Evolutionary conservation across 164 flowering plant species (phyloP).

Genomic region (Berberis vulgaris): DNA sequence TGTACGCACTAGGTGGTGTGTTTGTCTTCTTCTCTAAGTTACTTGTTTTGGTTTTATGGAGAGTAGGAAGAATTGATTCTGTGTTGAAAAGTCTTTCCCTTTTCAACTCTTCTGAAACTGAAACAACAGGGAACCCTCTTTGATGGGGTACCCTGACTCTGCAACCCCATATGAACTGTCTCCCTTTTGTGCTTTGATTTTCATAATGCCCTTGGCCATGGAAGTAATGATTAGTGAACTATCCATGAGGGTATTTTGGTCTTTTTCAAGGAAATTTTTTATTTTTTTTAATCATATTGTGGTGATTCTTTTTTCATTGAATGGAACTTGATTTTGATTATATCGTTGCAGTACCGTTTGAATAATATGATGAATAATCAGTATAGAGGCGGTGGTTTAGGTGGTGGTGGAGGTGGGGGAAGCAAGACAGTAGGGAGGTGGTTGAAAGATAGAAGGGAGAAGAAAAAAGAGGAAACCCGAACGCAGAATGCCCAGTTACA

Average conservation of each 20-base stretch:
- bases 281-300: neutral
- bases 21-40: neutral
- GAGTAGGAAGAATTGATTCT: neutral
- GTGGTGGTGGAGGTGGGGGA: slow-evolving; percentile 28
- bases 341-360: slow-evolving; percentile 27
- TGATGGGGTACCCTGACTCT: neutral
- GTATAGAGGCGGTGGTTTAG: slow-evolving; percentile 18
- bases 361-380: slow-evolving; percentile 35
- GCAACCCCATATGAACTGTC: neutral
- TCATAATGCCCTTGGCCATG: too few species aligned
- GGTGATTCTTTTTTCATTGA: neutral
- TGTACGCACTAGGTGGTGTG: too few species aligned
- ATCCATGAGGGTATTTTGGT: too few species aligned
- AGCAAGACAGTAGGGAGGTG: slow-evolving; percentile 96
- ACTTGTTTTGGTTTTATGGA: neutral
- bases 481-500: slow-evolving; percentile 91
- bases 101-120: neutral
- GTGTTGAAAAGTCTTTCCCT: neutral
- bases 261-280: too few species aligned
- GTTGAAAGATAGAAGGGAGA: slow-evolving; percentile 91
- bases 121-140: slow-evolving; percentile 6
- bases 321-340: neutral
- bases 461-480: slow-evolving; percentile 84
- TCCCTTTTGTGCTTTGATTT: neutral
- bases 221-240: too few species aligned